Conservation (phyloP, 1,139 yeast species). For the Kodamaea derodonti region DNA sequence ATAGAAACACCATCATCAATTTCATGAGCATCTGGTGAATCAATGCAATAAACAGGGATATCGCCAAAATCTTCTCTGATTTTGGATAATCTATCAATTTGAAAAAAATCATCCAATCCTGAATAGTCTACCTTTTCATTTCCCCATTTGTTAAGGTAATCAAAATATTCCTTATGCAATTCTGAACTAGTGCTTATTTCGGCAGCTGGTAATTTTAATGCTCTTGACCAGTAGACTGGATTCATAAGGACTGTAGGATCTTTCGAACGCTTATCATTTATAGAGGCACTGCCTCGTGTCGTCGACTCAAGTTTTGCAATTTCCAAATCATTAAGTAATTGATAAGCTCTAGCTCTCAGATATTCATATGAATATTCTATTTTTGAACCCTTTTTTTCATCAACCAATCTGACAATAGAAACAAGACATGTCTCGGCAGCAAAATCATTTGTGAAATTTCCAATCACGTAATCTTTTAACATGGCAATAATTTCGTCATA, state of each 20-base stretch:
- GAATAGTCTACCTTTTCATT: neutral
- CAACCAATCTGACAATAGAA: slow-evolving; percentile 32
- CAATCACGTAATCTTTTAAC: slow-evolving; percentile 48
- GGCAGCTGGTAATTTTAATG: slow-evolving; percentile 38
- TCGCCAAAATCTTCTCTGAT: slow-evolving; percentile 34
- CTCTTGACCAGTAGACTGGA: slow-evolving; percentile 47
- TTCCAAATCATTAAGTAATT: slow-evolving; percentile 31
- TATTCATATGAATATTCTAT: slow-evolving; percentile 32
- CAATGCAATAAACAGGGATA: slow-evolving; percentile 77
- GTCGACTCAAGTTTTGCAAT: slow-evolving; percentile 13
- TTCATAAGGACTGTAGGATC: slow-evolving; percentile 25
- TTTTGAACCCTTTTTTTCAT: slow-evolving; percentile 15
- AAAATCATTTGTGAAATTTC: slow-evolving; percentile 41
- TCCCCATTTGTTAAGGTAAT: slow-evolving; percentile 20
- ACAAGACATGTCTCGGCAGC: slow-evolving; percentile 33
- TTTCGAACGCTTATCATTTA: slow-evolving; percentile 6
- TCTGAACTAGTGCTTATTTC: slow-evolving; percentile 37
- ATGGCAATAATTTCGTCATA: slow-evolving; percentile 36
- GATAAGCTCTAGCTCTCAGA: slow-evolving; percentile 47
- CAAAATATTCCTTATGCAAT: slow-evolving; percentile 40
- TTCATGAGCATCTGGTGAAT: slow-evolving; percentile 76
- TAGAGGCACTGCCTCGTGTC: slow-evolving; percentile 4
- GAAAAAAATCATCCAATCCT: slow-evolving; percentile 22
- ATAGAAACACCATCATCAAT: slow-evolving; percentile 91
- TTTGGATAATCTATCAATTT: slow-evolving; percentile 30